Evolutionary conservation across 140 eudicot species (phyloP).

Genomic region (Ambrosia hybrid): DNA sequence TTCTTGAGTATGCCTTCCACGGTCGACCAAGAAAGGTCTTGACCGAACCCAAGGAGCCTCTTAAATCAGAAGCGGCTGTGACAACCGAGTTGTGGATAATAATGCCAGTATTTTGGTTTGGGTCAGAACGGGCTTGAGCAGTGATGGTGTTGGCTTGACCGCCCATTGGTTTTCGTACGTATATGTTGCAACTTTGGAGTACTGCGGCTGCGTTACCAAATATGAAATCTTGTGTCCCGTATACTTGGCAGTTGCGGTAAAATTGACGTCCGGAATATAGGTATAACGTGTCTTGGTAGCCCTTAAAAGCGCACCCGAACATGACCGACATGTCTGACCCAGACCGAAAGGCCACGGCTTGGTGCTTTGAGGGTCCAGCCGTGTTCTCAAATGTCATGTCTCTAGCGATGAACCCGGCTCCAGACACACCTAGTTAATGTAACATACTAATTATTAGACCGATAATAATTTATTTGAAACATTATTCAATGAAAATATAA

Average conservation of each 20-base stretch:
- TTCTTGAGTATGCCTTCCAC: slow-evolving; percentile 73
- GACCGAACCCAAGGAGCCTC: slow-evolving; percentile 39
- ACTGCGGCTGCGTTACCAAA: slow-evolving; percentile 58
- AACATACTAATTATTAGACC: background rate
- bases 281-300: slow-evolving; percentile 69
- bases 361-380: slow-evolving; percentile 67
- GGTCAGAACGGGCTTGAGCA: slow-evolving; percentile 59
- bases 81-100: slow-evolving; percentile 49
- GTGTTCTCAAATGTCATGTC: slow-evolving; percentile 68
- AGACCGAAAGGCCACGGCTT: slow-evolving; percentile 64
- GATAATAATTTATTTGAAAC: background rate
- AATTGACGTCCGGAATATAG: slow-evolving; percentile 54
- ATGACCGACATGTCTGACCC: slow-evolving; percentile 56
- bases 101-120: slow-evolving; percentile 59
- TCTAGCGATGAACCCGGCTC: slow-evolving; percentile 46
- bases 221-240: slow-evolving; percentile 61
- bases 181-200: slow-evolving; percentile 56
- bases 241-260: slow-evolving; percentile 50
- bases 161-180: slow-evolving; percentile 47
- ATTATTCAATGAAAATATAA: background rate
- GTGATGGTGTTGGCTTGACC: slow-evolving; percentile 55
- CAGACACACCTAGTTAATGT: slow-evolving; percentile 42
- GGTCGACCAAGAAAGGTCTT: slow-evolving; percentile 69
- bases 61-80: slow-evolving; percentile 43
- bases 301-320: slow-evolving; percentile 49